phyloP scores from a whole-genome alignment of 257 asterid species.

The Capsicum baccatum region DNA sequence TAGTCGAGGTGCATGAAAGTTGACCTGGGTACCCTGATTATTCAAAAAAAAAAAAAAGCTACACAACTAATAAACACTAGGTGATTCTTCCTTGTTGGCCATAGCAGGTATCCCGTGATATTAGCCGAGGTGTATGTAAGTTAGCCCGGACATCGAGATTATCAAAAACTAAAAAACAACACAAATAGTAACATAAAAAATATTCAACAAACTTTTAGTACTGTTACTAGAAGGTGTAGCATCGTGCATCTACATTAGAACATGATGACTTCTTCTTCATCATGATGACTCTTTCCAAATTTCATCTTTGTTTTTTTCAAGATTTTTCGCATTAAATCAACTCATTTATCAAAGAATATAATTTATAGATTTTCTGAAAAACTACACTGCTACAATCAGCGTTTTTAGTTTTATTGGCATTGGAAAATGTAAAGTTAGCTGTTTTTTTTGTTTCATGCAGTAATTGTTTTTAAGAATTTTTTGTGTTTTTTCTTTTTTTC shows the following conservation, averaged over 20 bases:
- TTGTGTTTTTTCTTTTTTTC: neutral
- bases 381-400: neutral
- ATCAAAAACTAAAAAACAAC: too few species aligned
- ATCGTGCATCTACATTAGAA: constrained; percentile 43
- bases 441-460: neutral
- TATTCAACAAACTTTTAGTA: constrained; percentile 49
- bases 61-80: too few species aligned
- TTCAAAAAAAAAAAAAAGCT: too few species aligned
- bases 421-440: constrained; percentile 11
- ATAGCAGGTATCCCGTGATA: too few species aligned
- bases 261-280: constrained; percentile 78
- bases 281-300: constrained; percentile 73
- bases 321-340: constrained; percentile 21
- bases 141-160: too few species aligned
- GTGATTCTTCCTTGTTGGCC: too few species aligned
- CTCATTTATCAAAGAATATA: constrained; percentile 21
- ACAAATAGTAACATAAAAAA: neutral
- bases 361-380: constrained; percentile 34
- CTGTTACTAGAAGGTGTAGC: constrained; percentile 60
- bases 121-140: too few species aligned
- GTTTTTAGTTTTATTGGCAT: constrained; percentile 14
- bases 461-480: neutral
- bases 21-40: too few species aligned
- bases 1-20: too few species aligned
- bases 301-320: constrained; percentile 46